Evolutionary conservation across 495 filamentous ascomycete genomes (phyloP).

Genomic region (Poronia punctata): DNA sequence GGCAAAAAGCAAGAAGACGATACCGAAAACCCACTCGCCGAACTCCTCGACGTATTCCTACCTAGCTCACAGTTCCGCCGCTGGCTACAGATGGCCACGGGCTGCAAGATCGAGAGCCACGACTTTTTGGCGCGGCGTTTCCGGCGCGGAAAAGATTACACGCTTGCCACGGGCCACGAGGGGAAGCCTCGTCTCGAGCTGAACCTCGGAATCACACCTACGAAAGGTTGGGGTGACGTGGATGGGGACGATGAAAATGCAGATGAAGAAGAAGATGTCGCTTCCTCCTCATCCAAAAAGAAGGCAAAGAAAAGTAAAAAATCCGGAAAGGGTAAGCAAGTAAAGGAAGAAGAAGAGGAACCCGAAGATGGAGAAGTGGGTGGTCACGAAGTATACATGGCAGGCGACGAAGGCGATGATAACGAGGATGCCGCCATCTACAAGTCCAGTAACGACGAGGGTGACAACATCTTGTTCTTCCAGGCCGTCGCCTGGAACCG

Average conservation of each 20-base stretch:
- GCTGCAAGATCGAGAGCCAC: conserved; percentile 55
- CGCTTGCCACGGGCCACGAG: conserved; percentile 77
- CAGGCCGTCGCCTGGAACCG: conserved; percentile 86
- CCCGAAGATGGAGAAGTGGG: conserved; percentile 55
- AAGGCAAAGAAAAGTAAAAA: conserved; percentile 22
- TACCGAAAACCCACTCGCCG: conserved; percentile 54
- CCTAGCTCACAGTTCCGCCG: conserved; percentile 83
- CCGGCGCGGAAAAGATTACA: conserved; percentile 82
- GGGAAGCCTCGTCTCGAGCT: conserved; percentile 81
- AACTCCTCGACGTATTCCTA: conserved; percentile 69
- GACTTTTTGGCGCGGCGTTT: conserved; percentile 76
- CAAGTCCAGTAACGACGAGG: conserved; percentile 59
- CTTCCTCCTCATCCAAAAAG: conserved; percentile 25
- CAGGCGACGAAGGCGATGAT: conserved; percentile 63
- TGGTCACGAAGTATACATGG: conserved; percentile 91
- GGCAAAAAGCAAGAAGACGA: conserved; percentile 12
- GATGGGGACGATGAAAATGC: conserved; percentile 44
- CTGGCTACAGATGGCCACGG: conserved; percentile 79
- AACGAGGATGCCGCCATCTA: conserved; percentile 82
- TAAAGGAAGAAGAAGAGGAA: conserved; percentile 16
- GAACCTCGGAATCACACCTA: conserved; percentile 76
- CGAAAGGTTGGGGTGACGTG: conserved; percentile 71
- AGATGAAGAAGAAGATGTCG: conserved; percentile 12
- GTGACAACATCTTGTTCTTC: conserved; percentile 87
- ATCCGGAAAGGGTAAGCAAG: conserved; percentile 18